Conservation (phyloP, 345 rosid genomes). For the Eucalyptus pauciflora region DNA sequence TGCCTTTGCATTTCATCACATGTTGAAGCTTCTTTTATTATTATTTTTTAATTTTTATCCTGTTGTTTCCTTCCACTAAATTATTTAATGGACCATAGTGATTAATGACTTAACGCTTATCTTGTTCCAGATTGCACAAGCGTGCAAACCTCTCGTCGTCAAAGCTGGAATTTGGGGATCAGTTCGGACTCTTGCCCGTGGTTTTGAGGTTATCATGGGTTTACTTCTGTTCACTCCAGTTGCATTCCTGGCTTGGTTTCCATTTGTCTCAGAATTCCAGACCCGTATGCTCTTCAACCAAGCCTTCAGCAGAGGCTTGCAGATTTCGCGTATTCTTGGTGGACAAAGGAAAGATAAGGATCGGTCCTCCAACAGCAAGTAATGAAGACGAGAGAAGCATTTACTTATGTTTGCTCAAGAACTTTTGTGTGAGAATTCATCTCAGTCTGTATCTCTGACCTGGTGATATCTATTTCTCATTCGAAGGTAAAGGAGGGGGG, state of each 20-base stretch:
- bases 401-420: background rate
- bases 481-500: background rate
- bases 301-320: constrained; percentile 98
- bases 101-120: background rate
- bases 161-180: constrained; percentile 91
- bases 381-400: constrained; percentile 11
- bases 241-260: constrained; percentile 98
- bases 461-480: background rate
- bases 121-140: constrained; percentile 76
- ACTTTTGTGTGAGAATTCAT: background rate
- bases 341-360: constrained; percentile 89
- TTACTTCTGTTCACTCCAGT: constrained; percentile 93
- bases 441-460: background rate
- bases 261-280: constrained; percentile 95
- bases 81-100: background rate
- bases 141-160: constrained; percentile 67
- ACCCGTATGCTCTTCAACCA: constrained; percentile 99
- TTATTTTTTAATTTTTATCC: background rate
- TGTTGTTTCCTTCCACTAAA: background rate
- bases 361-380: constrained; percentile 68
- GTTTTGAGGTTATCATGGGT: constrained; percentile 91
- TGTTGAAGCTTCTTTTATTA: background rate
- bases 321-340: constrained; percentile 96
- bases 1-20: background rate
- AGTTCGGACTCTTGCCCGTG: constrained; percentile 82